These are phyloP conservation scores for Colletotrichum horii DNA, from an alignment of 2,329 filamentous ascomycete species.

Conservation along the genomic window DNA sequence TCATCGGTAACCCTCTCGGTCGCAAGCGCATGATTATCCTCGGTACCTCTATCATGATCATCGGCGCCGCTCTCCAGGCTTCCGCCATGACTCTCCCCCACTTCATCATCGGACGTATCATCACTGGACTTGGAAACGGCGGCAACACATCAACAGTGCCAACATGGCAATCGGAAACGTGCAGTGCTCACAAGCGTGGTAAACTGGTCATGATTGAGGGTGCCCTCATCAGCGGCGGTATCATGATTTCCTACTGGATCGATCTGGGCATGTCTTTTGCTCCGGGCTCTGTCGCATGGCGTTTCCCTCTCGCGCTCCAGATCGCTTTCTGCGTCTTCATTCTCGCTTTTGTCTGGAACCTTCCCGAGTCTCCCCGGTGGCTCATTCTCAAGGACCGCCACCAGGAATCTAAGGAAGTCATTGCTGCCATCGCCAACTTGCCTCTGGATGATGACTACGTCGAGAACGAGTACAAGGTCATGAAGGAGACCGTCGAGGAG, in stretches of 20 bases:
- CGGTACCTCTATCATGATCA: slow-evolving; percentile 48
- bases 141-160: slow-evolving; percentile 53
- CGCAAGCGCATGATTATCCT: slow-evolving; percentile 46
- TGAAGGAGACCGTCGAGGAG: slow-evolving; percentile 72
- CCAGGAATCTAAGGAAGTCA: slow-evolving; percentile 47
- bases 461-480: slow-evolving; percentile 54
- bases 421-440: slow-evolving; percentile 43
- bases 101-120: slow-evolving; percentile 60
- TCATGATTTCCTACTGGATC: slow-evolving; percentile 66
- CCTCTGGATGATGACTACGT: slow-evolving; percentile 56
- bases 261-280: slow-evolving; percentile 63
- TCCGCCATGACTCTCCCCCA: slow-evolving; percentile 52
- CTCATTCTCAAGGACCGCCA: slow-evolving; percentile 43
- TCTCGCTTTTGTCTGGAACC: slow-evolving; percentile 52
- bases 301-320: slow-evolving; percentile 66
- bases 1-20: slow-evolving; percentile 42
- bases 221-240: slow-evolving; percentile 61
- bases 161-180: slow-evolving; percentile 67
- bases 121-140: slow-evolving; percentile 42
- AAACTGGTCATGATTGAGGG: slow-evolving; percentile 67
- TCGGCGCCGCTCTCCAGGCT: slow-evolving; percentile 50
- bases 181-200: slow-evolving; percentile 61
- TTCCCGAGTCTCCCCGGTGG: slow-evolving; percentile 60
- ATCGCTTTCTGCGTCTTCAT: slow-evolving; percentile 65
- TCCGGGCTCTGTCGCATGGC: slow-evolving; percentile 56